Evolutionary conservation across 2,329 filamentous ascomycete species (phyloP), one percentile per base, ranked within the genome.

Genomic region (Fusarium sp.): DNA sequence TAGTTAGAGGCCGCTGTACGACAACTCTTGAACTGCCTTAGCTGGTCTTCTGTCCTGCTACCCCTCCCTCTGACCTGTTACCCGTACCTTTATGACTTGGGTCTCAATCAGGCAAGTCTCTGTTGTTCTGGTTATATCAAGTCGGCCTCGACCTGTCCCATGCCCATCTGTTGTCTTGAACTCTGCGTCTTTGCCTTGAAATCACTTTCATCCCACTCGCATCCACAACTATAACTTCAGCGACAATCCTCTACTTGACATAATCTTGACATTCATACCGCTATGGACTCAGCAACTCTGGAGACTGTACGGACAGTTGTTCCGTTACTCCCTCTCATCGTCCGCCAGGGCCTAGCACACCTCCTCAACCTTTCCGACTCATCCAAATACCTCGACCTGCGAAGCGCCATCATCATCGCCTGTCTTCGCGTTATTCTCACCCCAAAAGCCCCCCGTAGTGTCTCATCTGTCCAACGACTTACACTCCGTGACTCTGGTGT

Each of bases 331-430:
- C 92, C 92, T 0, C 83, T 91, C 15, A 84, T 93, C 14, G 78
- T 89, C n/a, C 90, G 90, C 71, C 88, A 91, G 3, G 86, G 90
- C 5, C 70, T 93, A 18, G 83, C 87, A 54, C 92, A 95, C 77
- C 79, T 91, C 6, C 85, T 98, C 13, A 88, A 87, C 35, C 82
- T 93, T 45, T 94, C 95, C 0, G 87, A 91, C 39, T 91, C 90
- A 13, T 90, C 92, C 9, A 89, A 90, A 52, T 94, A 96, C 84
- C 91, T 96, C 83, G 93, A 97, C 80, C 84, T 98, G 8, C 88
- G 88, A 58, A 96, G 92, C 20, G 92, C 93, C 64, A 79, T 98
- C 62, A 91, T 88, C 2, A 87, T 98, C 63, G 88, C 90, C 33
- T 84, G 96, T 22, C 81, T 98, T n/a, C 91, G 94, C 26, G 89